phyloP scores from a whole-genome alignment of 805 yeast species.

The Kuraishia floccosa region DNA sequence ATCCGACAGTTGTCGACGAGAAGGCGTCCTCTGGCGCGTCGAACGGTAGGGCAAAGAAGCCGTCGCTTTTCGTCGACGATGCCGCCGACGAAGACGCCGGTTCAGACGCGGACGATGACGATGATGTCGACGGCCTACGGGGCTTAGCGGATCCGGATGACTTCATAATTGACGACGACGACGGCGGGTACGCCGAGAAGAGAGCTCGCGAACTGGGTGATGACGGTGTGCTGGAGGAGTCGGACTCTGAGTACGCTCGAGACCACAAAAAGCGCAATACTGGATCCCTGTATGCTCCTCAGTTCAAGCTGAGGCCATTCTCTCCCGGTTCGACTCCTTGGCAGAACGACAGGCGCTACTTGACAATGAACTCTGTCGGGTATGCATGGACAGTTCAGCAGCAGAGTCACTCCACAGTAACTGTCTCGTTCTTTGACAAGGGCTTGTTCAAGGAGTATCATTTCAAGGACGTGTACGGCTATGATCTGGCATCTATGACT shows the following conservation, averaged over 20 bases:
- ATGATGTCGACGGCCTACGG: constrained; percentile 18
- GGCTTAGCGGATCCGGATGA: constrained; percentile 22
- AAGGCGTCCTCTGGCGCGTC: constrained; percentile 1
- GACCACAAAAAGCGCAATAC: constrained; percentile 6
- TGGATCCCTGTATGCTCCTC: neutral
- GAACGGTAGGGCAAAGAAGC: constrained; percentile 2
- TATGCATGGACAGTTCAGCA: constrained; percentile 69
- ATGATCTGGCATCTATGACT: constrained; percentile 67
- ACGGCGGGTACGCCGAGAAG: constrained; percentile 27
- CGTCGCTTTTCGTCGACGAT: constrained; percentile 5
- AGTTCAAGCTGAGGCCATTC: constrained; percentile 42
- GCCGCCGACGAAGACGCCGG: constrained; percentile 9
- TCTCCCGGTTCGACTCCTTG: constrained; percentile 90
- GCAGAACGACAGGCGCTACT: constrained; percentile 54
- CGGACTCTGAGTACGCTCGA: too few relatives aligned
- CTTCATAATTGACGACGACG: constrained; percentile 57
- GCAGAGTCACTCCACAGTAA: constrained; percentile 54
- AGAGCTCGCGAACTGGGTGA: neutral
- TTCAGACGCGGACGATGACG: constrained; percentile 7
- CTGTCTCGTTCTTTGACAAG: constrained; percentile 79
- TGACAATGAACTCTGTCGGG: constrained; percentile 74
- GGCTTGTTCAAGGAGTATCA: constrained; percentile 70
- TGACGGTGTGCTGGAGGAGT: too few relatives aligned
- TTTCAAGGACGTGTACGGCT: constrained; percentile 64
- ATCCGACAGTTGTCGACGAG: constrained; percentile 5